Percentiles rank a stretch among this genome's conserved stretches.
Evolutionary conservation across 2,329 filamentous ascomycete genomes (phyloP).

Genomic region (Xylariaceae sp.): DNA sequence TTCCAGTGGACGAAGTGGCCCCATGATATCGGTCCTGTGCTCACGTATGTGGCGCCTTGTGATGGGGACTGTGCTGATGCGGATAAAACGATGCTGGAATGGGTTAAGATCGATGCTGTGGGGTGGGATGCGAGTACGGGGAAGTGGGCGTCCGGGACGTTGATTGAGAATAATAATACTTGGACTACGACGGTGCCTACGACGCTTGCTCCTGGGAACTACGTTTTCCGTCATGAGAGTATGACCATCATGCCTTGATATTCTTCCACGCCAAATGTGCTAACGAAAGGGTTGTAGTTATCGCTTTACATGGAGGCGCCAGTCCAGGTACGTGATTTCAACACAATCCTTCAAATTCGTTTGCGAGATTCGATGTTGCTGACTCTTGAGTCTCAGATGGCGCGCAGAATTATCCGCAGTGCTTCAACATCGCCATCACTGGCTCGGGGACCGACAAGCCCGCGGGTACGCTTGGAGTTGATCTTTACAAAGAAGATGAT

Average conservation of each 20-base stretch:
- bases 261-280: too few species aligned
- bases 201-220: constrained; percentile 40
- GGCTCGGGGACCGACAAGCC: constrained; percentile 41
- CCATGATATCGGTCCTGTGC: constrained; percentile 31
- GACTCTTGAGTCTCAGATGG: constrained; percentile 30
- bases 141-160: constrained; percentile 33
- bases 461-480: constrained; percentile 44
- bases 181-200: constrained; percentile 41
- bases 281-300: constrained; percentile 26
- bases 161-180: constrained; percentile 44
- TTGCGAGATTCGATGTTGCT: not conserved
- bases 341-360: not conserved
- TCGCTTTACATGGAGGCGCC: constrained; percentile 41
- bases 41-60: constrained; percentile 34
- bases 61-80: constrained; percentile 3
- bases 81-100: constrained; percentile 18
- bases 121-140: constrained; percentile 27
- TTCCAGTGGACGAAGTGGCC: constrained; percentile 33
- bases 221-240: constrained; percentile 45
- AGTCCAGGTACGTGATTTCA: not conserved
- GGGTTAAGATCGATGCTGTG: constrained; percentile 29
- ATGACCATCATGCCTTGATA: not conserved
- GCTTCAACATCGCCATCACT: constrained; percentile 52
- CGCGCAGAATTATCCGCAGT: constrained; percentile 46
- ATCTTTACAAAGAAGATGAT: constrained; percentile 49